Evolutionary conservation across 2,329 filamentous ascomycete genomes (phyloP), one percentile per base, ranked within the genome.

Genomic region (Fusarium drepaniforme): DNA sequence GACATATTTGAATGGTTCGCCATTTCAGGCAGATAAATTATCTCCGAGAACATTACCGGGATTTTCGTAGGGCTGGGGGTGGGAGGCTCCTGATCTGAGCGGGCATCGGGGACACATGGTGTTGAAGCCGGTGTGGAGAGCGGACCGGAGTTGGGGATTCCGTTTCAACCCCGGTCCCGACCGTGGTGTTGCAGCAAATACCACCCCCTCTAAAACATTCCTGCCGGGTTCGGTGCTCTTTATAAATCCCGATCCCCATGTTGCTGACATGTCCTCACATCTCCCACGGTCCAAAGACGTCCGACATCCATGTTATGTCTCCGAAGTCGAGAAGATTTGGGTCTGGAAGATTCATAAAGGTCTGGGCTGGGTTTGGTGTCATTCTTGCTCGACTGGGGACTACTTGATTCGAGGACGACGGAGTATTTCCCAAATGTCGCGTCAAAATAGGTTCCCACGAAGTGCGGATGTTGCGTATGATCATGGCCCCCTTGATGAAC

Each of bases 241-340:
- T 57, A 28, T 8, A 66, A 23, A 28, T 13, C 25, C 60, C 66
- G 53, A 6, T 40, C 33, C 53, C 33, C 28, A 15, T n/a, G 8
- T 33, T 30, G 56, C n/a, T 38, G 25, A 51, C n/a, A 37, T 30
- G 40, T 49, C 53, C 23, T 74, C 69, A 82, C 46, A 81, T 80
- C 21, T 83, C 82, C 83, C 82, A 84, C 6, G 83, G 80, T 1
- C 81, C 81, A 75, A 84, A 83, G 7, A 83, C 78, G 46, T 84
- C 82, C 18, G 81, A 78, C 81, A 84, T 84, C 83, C 83, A 84
- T 21, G 79, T 73, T 58, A 84, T 71, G 68, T 84, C 82, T 8
- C 75, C 77, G 53, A 84, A 81, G 63, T 84, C 82, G 56, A 81
- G 73, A 28, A 75, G 73, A 8, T 74, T 77, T n/a, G 73, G 63